Percentiles rank a stretch among this genome's conserved stretches.
phyloP scores from a whole-genome alignment of 2,329 filamentous ascomycete genomes.

The Rhinocladiella similis region DNA sequence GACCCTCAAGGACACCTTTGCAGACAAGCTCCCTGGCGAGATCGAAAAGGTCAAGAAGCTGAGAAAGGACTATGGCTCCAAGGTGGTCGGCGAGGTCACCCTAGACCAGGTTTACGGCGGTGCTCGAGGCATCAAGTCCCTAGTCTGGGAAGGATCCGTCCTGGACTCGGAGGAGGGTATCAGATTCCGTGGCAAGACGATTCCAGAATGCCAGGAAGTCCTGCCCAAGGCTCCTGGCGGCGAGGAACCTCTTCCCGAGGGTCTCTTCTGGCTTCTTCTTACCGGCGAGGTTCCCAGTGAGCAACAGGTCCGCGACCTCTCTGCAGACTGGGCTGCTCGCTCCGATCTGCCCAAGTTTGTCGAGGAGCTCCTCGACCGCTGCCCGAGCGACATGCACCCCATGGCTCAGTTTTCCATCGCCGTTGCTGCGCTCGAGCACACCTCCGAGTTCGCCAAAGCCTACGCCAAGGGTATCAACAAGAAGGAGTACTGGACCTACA shows the following conservation, averaged over 20 bases:
- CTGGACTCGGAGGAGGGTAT: slow-evolving; percentile 99
- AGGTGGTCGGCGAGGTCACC: slow-evolving; percentile 95
- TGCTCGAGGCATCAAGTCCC: slow-evolving; percentile 96
- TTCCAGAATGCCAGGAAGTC: slow-evolving; percentile 96
- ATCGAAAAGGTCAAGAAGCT: slow-evolving; percentile 99
- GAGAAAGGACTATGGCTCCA: slow-evolving; percentile 91
- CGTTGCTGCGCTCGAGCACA: slow-evolving; percentile 96
- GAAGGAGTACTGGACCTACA: slow-evolving; percentile 99
- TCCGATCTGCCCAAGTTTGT: slow-evolving; percentile 97
- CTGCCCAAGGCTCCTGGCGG: slow-evolving; percentile 96
- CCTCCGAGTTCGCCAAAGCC: slow-evolving; percentile 95
- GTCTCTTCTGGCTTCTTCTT: slow-evolving; percentile 99
- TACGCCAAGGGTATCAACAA: slow-evolving; percentile 99
- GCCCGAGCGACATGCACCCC: slow-evolving; percentile 96
- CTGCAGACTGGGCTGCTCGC: slow-evolving; percentile 97
- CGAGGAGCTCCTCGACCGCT: slow-evolving; percentile 99
- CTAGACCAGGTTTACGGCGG: slow-evolving; percentile 99
- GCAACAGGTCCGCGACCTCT: slow-evolving; percentile 97
- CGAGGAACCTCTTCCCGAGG: slow-evolving; percentile 95
- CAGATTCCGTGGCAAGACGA: slow-evolving; percentile 98
- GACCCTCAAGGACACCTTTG: slow-evolving; percentile 98
- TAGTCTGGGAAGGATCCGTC: slow-evolving; percentile 98
- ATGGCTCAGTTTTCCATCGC: slow-evolving; percentile 99
- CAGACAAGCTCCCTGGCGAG: slow-evolving; percentile 91
- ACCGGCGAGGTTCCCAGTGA: slow-evolving; percentile 97